Conservation (phyloP, 2,329 filamentous ascomycete genomes). For the Domatiomyces globalis region DNA sequence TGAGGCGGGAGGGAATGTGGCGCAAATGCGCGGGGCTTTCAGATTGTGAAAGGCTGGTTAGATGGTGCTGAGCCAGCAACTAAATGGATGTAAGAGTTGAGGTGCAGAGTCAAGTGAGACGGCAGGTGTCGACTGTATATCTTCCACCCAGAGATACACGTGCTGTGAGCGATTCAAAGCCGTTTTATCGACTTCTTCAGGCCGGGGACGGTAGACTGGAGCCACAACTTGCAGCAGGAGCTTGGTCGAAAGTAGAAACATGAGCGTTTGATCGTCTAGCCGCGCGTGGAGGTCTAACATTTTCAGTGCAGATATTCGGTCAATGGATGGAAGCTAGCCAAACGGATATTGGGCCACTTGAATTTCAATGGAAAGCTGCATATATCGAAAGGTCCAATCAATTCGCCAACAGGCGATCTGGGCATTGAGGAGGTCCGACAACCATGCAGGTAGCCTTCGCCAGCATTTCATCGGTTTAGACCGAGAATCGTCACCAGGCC, state of each 20-base stretch:
- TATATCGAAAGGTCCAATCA: conserved; percentile 14
- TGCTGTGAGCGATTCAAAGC: background rate
- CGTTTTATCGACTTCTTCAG: background rate
- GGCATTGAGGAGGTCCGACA: conserved; percentile 15
- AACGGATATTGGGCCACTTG: conserved; percentile 13
- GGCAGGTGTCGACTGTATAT: background rate
- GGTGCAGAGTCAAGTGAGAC: conserved; percentile 2
- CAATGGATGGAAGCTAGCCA: conserved; percentile 12
- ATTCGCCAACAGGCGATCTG: conserved; percentile 8
- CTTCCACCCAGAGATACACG: background rate
- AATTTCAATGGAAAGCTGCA: conserved; percentile 15
- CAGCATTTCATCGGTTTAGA: conserved; percentile 10
- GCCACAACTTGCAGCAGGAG: conserved; percentile 7
- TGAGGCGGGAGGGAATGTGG: background rate
- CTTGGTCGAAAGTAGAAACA: conserved; percentile 14
- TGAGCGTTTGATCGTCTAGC: conserved; percentile 8
- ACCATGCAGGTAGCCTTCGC: conserved; percentile 17
- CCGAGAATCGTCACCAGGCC: conserved; percentile 15
- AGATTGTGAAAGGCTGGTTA: background rate
- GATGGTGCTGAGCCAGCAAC: background rate
- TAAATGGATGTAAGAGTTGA: conserved; percentile 1
- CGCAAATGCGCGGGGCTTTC: background rate
- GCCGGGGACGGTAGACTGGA: conserved; percentile 8
- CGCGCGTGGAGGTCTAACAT: conserved; percentile 11
- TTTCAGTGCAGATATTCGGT: conserved; percentile 12